Base-by-base conservation (phyloP, 2,329 filamentous ascomycete species). In the Arthrinium puccinioides region DNA sequence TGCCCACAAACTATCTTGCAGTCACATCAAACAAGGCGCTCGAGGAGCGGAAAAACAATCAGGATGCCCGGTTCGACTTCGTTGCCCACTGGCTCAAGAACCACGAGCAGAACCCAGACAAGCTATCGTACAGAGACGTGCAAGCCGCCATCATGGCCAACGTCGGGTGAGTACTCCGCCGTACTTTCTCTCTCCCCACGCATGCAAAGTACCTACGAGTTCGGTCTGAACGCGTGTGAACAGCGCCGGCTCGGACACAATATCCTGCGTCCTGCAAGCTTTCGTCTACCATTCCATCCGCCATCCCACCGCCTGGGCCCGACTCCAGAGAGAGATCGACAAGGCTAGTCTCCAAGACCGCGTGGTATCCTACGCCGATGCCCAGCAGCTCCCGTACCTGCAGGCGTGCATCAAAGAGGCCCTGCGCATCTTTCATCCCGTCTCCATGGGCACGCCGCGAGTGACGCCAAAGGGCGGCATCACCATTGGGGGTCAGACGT, bases 351-450 rank as follows among this genome's bases (percentile, higher is more conserved):
- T 24, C 31, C 20, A 16, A 11, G 24, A 34, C 20, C 34, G 37
- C 23, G 37, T 51, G 2, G 43, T 56, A 2, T 38, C 42, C 6
- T 55, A 42, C 29, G 42, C 44, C 4, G 50, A 57, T 16, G 47
- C 59, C 2, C 51, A 55, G 39, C 44, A 43, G 21, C 43, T 60
- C 9, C 48, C 50, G 4, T 62, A 55, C 37, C 43, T 61, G 15
- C 50, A 55, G 28, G 56, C 57, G 14, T 59, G 56, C 36, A 54
- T 53, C 23, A 50, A 50, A 38, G 52, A 55, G 31, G 36, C 40
- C n/a, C 41, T 55, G 31, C 44, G 52, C 18, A 21, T 54, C 23
- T 44, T 49, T 24, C 44, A 49, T 2, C 45, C 51, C 8, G 49
- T 41, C 16, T 30, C 38, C 16, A 40, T 38, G 26, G 35, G 39